Conservation (phyloP, 78 protist genomes). For the slime mould (Dictyostelium discoideum) region dicty_2.7 NC_007088.5:860001-860500, state of each 20-base stretch:
- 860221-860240: not conserved
- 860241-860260: constrained; percentile 26
- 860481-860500: too few relatives aligned
- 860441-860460: not conserved
- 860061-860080: not conserved
- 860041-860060: too few relatives aligned
- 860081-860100: constrained; percentile 22
- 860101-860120: not conserved
- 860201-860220: not conserved
- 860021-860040: too few relatives aligned
- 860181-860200: not conserved
- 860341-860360: constrained; percentile 8
- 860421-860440: constrained; percentile 7
- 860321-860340: constrained; percentile 10
- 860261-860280: not conserved
- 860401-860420: not conserved
- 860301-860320: not conserved
- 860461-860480: too few relatives aligned
- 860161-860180: not conserved
- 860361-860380: not conserved
- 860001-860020: too few relatives aligned
- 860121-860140: constrained; percentile 19
- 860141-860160: not conserved
- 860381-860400: not conserved
- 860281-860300: not conserved